Evolutionary conservation across 768 basidiomycete genomes (phyloP), one percentile per base, ranked within the genome.

Genomic region (Roridomyces roridus): DNA sequence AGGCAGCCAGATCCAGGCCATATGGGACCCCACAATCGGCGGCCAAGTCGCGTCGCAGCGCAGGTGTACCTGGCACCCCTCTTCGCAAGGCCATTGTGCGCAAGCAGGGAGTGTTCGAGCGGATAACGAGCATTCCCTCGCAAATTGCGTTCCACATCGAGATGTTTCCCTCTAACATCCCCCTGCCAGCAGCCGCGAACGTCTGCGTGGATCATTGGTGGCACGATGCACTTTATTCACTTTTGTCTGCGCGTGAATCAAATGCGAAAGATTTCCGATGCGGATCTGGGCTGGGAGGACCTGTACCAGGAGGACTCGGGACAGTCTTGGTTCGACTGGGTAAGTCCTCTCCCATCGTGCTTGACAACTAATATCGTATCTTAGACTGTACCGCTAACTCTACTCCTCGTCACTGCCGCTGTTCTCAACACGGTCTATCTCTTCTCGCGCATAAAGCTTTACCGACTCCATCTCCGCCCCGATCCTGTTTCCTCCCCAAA

Each of bases 301-400:
- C 84, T 92, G 74, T 87, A 89, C 57, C 80, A 80, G 53, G 88
- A 88, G 67, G 83, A 80, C 48, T 84, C 80, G 65, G 82, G 82
- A 23, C 74, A 78, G 18, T 77, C 85, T 4, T 91, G 90, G 90
- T 87, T 91, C 56, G 87, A 91, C 72, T 94, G 92, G 92, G 92
- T 91, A 50, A 60, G 80, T 47, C 36, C 58, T 18, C 9, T 37
- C 40, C 41, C 24, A 37, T 36, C 54, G 31, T 34, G 31, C 15
- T 21, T 42, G 26, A 46, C 24, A 20, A 34, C n/a, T n/a, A n/a
- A n/a, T n/a, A 39, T 17, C 41, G 7, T 24, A 21, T 50, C 46
- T 14, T 46, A 91, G 91, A 89, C 90, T 2, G 77, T 86, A 31
- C 87, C 87, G 5, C 74, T 86, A 53, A 82, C 87, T 1, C 67